Base-by-base conservation (phyloP, 2,329 filamentous ascomycete genomes). In the Annulohypoxylon truncatum region DNA sequence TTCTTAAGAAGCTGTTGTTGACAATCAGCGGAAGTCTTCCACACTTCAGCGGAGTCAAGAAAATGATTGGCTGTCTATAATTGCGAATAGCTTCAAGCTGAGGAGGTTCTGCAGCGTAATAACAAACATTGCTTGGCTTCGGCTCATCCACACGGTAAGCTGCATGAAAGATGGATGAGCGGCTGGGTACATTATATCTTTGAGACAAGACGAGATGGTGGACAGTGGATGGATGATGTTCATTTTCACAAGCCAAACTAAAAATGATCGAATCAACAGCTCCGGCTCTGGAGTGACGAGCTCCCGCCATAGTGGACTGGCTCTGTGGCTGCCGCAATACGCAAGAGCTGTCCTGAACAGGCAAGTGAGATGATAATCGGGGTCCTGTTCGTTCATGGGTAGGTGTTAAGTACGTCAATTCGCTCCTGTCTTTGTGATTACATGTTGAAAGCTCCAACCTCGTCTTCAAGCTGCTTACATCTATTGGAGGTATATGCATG, bases 261-360 rank as follows among this genome's bases (percentile, higher is more conserved):
- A 35, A 35, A 4, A 4, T n/a, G 18, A 38, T 38, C 38, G 10
- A 42, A 42, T 48, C 47, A 15, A 42, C 18, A 42, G 38, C 51
- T 56, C 28, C 15, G 54, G 59, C 44, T n/a, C n/a, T n/a, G n/a
- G n/a, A 33, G 46, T 46, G 44, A 10, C 28, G 57, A 28, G n/a
- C 22, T 29, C 15, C 12, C 22, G 40, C 59, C 26, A 52, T 28
- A 31, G 52, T 24, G 47, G 57, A 20, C 24, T 59, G 35, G 31
- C 44, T 44, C 47, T 60, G 48, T 66, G 58, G 61, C 53, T 64
- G 62, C 58, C 44, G 48, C 46, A 53, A 66, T 61, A 61, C 64
- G 46, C 61, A 62, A 68, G 59, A 72, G 69, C 66, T 69, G 64
- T 72, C 66, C 57, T 31, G 46, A 72, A 71, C 60, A 22, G 71